Base-by-base conservation (phyloP, 139 green algal species). In the Spirogloea muscicola region DNA sequence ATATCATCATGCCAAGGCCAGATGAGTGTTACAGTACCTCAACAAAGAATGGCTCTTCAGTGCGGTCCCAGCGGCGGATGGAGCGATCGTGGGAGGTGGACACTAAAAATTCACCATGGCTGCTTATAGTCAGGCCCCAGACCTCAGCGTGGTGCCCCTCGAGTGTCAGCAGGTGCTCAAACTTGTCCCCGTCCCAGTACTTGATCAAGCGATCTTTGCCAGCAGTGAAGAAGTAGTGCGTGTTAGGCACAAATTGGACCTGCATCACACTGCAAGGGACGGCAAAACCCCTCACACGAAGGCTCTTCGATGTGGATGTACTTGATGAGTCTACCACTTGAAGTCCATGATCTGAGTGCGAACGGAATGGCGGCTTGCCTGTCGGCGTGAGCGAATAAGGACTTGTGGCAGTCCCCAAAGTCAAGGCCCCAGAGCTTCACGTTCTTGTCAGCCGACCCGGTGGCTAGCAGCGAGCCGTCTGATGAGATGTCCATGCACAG, bases 341-440 rank as follows among this genome's bases (percentile, higher is more conserved):
- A n/a, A n/a, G n/a, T n/a, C n/a, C n/a, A n/a, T n/a, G n/a, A n/a
- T n/a, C n/a, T n/a, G n/a, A n/a, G n/a, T n/a, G n/a, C n/a, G n/a
- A n/a, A n/a, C n/a, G n/a, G n/a, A n/a, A n/a, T n/a, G n/a, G n/a
- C 10, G 36, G 10, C 42, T n/a, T 21, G 66, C 67, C 85, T 90
- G 82, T 97, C 94, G 27, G 81, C 64, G 85, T 99, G 94, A 1
- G 94, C 94, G 82, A 96, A 96, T 33, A 98, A 70, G 7, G 89
- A 95, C 65, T 83, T 83, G 87, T 98, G 94, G 86, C 94, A 99
- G 85, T 99, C 94, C 6, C 94, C 94, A 85, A 98, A 99, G 88
- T 99, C 94, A 5, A 99, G 83, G 2, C 94, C 94, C 94, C 94
- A 98, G 25, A 98, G 88, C 68, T 96, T 96, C 69, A 99, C 89